phyloP scores from a whole-genome alignment of 345 rosid species.

The Theobroma cacao region DNA sequence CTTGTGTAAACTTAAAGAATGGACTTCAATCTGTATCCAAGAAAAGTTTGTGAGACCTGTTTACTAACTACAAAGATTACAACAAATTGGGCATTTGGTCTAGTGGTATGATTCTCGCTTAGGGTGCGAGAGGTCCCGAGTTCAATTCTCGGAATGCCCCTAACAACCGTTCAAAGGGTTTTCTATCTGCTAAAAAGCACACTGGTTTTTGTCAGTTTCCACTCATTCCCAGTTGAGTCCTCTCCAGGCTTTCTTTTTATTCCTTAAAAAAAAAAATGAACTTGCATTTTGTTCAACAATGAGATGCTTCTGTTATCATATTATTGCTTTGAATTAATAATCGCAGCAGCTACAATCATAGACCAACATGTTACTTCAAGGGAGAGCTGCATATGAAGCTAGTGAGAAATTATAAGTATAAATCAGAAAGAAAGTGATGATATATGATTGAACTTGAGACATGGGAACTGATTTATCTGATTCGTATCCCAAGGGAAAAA shows the following conservation, averaged over 20 bases:
- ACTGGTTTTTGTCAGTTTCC: background rate
- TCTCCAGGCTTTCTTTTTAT: background rate
- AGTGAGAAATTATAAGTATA: background rate
- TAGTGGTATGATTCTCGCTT: slow-evolving; percentile 94
- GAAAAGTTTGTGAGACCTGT: background rate
- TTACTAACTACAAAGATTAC: too few relatives aligned
- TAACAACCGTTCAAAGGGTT: too few relatives aligned
- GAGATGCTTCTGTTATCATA: background rate
- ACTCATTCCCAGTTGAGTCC: background rate
- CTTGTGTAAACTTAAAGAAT: background rate
- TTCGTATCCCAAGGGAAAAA: too few relatives aligned
- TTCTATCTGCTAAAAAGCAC: too few relatives aligned
- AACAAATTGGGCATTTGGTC: slow-evolving; percentile 96
- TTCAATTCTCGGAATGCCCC: slow-evolving; percentile 77
- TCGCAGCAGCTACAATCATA: too few relatives aligned
- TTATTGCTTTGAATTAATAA: background rate
- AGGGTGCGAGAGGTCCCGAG: slow-evolving; percentile 87
- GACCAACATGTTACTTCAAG: background rate
- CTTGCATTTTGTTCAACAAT: background rate
- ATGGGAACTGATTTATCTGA: too few relatives aligned
- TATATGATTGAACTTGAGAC: background rate
- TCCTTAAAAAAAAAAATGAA: background rate
- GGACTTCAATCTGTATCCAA: background rate
- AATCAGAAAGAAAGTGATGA: background rate
- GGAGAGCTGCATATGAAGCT: background rate